A percentile compares a stretch with the other conserved stretches of the same genome.
These are phyloP conservation scores for Tetrapyrgos nigripes DNA, from an alignment of 1,284 basidiomycete genomes.

Conservation along the genomic window DNA sequence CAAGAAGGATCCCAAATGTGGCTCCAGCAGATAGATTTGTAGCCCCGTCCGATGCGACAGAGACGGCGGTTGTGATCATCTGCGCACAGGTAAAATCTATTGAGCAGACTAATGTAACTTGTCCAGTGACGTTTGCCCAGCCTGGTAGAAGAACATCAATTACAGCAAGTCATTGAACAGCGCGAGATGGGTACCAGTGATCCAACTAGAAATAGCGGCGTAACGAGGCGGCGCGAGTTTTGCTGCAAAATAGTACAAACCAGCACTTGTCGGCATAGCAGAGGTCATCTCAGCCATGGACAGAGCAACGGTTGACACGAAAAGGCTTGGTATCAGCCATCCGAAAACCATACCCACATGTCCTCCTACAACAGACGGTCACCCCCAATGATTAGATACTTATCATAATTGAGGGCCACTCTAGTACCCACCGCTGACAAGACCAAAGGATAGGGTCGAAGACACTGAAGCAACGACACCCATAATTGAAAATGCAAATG, in stretches of 20 bases:
- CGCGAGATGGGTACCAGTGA: slow-evolving; percentile 50
- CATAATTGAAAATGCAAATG: slow-evolving; percentile 80
- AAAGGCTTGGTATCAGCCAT: slow-evolving; percentile 76
- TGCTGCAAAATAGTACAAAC: slow-evolving; percentile 77
- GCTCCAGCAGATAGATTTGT: slow-evolving; percentile 60
- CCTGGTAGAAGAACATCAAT: slow-evolving; percentile 28
- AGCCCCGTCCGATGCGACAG: slow-evolving; percentile 62
- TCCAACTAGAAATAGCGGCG: slow-evolving; percentile 72
- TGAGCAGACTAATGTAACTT: slow-evolving; percentile 70
- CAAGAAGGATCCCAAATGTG: slow-evolving; percentile 70
- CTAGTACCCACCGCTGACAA: slow-evolving; percentile 58
- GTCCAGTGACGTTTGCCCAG: slow-evolving; percentile 69
- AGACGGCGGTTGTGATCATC: slow-evolving; percentile 77
- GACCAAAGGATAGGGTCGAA: slow-evolving; percentile 68
- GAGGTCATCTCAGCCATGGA: slow-evolving; percentile 78
- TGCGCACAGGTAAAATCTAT: slow-evolving; percentile 80
- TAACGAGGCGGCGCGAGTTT: slow-evolving; percentile 68
- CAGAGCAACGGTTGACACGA: slow-evolving; percentile 69
- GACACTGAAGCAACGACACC: slow-evolving; percentile 74
- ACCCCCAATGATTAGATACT: too few relatives aligned
- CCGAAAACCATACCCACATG: slow-evolving; percentile 82
- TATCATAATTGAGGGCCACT: too few relatives aligned
- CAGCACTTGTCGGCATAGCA: slow-evolving; percentile 80
- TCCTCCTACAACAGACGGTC: slow-evolving; percentile 55
- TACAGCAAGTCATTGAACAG: not conserved